Evolutionary conservation across 495 filamentous ascomycete genomes (phyloP).

Genomic region (Tuber borchii): DNA sequence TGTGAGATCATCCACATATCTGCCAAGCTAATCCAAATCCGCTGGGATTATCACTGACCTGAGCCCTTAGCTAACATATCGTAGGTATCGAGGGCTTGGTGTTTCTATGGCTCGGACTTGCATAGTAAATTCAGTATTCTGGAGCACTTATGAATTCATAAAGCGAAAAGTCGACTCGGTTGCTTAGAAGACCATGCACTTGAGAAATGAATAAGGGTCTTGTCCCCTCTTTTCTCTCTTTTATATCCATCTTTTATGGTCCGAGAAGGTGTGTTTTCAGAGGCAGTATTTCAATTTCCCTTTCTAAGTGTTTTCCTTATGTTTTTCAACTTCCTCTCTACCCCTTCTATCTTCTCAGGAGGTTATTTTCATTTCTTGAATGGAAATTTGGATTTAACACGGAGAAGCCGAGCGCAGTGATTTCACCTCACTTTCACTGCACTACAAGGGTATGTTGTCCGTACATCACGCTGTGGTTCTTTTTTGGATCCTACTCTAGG

Average conservation of each 20-base stretch:
- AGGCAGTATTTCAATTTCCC: not conserved
- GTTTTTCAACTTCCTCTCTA: not conserved
- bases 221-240: not conserved
- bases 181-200: conserved; percentile 8
- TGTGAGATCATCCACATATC: conserved; percentile 49
- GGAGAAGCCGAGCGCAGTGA: not conserved
- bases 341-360: not conserved
- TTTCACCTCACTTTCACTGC: not conserved
- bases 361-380: not conserved
- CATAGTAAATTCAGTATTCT: conserved; percentile 68
- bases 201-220: not conserved
- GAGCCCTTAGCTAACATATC: not conserved
- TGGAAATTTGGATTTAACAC: not conserved
- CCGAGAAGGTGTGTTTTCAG: not conserved
- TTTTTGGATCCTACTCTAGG: conserved; percentile 3
- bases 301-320: not conserved
- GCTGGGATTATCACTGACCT: not conserved
- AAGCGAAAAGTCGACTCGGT: conserved; percentile 46
- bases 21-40: not conserved
- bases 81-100: conserved; percentile 55
- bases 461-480: not conserved
- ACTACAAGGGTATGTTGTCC: not conserved
- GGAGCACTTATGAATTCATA: conserved; percentile 67
- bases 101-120: conserved; percentile 74
- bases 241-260: not conserved